Base-by-base conservation (phyloP, 768 basidiomycete genomes). In the Boletus reticulatus region DNA sequence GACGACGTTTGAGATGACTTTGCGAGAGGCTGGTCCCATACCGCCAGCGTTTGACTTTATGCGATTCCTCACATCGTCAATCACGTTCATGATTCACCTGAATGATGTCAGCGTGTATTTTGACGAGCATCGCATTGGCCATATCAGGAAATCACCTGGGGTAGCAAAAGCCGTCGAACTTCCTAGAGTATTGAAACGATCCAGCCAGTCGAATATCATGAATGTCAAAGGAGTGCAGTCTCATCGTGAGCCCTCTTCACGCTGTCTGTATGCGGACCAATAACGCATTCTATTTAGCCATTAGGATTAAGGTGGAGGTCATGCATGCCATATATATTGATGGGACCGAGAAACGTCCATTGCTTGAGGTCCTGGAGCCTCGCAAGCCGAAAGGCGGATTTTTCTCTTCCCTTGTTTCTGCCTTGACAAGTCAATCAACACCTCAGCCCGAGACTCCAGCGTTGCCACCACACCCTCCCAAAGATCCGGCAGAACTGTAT, bases 31-130 rank as follows among this genome's bases (percentile, higher is more conserved):
- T 5, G 76, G 79, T 3, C 83, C 93, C 0, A 85, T 96, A 55
- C 93, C 92, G 0, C 78, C 83, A 17, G 80, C 89, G 8, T 91
- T 95, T 59, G 94, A 98, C 64, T 86, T 98, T 59, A 84, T 89
- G 32, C 83, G 92, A 20, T 98, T 99, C 69, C 79, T 99, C 19
- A 80, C 87, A 38, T 95, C 94, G 3, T 92, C 90, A 1, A 85
- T 99, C 52, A 94, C 94, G 0, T 99, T 99, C 74, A 98, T 97
- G 88, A 76, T 81, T 12, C 80, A 85, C 56, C 79, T 99, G 11
- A 75, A 76, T 12, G 80, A 88, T 69, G 83, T 98, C 54, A 84
- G 83, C 60, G 83, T 98, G 27, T 92, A 83, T 70, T 84, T 97
- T 41, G 87, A 98, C 64, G 87, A 87, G 58, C 82, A 86, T 64